Conservation (phyloP, 768 basidiomycete species). For the Cyclocybe cylindracea region DNA sequence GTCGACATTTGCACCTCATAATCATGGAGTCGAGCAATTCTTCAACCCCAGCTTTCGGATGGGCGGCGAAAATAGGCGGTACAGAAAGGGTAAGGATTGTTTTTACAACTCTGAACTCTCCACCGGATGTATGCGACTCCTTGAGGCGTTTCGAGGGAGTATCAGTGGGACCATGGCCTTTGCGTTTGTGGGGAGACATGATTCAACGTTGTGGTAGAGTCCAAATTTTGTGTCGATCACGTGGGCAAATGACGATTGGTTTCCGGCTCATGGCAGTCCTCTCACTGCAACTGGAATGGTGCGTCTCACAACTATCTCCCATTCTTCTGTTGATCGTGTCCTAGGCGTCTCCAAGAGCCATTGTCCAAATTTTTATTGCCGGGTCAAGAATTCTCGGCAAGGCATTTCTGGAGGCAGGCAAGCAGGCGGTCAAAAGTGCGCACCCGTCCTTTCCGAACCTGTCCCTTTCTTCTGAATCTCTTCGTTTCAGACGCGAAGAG, state of each 20-base stretch:
- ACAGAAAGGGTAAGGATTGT: constrained; percentile 75
- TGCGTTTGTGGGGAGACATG: constrained; percentile 25
- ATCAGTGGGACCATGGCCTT: constrained; percentile 12
- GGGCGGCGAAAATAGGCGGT: constrained; percentile 77
- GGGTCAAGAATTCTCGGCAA: constrained; percentile 86
- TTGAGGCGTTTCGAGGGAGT: constrained; percentile 37
- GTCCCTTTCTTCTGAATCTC: neutral
- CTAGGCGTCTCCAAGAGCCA: constrained; percentile 77
- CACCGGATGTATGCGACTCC: constrained; percentile 31
- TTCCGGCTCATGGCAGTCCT: neutral
- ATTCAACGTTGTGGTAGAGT: constrained; percentile 10
- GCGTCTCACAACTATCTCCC: neutral
- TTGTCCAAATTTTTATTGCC: constrained; percentile 78
- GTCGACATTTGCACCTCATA: constrained; percentile 72
- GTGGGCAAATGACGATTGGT: constrained; percentile 8
- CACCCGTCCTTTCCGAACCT: constrained; percentile 4
- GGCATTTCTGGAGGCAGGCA: constrained; percentile 87
- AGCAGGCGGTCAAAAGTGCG: constrained; percentile 93
- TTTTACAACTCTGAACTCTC: constrained; percentile 62
- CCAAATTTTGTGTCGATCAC: constrained; percentile 12
- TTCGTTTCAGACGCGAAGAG: constrained; percentile 73
- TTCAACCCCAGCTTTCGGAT: constrained; percentile 73
- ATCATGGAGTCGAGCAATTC: constrained; percentile 94
- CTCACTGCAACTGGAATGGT: constrained; percentile 13
- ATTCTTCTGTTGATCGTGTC: neutral